A percentile compares a stretch with the other conserved stretches of the same genome.
These are phyloP conservation scores for Dendryphion nanum DNA, from an alignment of 2,329 filamentous ascomycete species.

Conservation along the genomic window DNA sequence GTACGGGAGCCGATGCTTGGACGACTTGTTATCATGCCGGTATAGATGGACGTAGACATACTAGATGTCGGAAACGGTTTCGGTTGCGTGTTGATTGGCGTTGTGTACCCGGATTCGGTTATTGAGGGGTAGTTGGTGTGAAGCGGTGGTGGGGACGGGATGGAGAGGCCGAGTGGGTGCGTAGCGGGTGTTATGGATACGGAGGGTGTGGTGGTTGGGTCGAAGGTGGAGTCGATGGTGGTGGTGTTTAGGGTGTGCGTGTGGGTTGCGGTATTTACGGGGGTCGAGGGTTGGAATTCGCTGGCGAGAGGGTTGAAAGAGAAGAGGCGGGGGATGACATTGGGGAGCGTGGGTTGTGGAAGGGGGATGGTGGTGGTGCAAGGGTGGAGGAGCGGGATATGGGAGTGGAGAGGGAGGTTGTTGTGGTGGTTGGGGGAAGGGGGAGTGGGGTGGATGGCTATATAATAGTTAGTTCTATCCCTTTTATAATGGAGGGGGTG, in stretches of 20 bases:
- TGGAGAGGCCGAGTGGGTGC: constrained; percentile 31
- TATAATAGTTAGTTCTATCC: too few species aligned
- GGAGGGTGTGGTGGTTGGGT: constrained; percentile 11
- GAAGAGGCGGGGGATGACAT: constrained; percentile 25
- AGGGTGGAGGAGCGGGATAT: constrained; percentile 26
- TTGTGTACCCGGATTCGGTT: background rate
- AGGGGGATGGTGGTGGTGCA: constrained; percentile 19
- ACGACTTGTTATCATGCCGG: too few species aligned
- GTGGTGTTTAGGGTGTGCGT: constrained; percentile 14
- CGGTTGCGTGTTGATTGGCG: too few species aligned
- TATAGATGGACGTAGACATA: too few species aligned
- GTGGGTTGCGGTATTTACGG: constrained; percentile 6
- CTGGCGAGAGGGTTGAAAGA: constrained; percentile 36
- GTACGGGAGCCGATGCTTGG: constrained; percentile 13
- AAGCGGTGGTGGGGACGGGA: constrained; percentile 10
- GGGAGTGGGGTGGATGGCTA: too few species aligned
- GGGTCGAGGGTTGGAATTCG: constrained; percentile 30
- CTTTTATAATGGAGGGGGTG: too few species aligned
- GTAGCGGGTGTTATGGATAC: constrained; percentile 20
- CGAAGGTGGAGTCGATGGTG: too few species aligned
- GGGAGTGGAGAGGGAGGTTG: constrained; percentile 12
- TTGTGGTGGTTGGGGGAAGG: too few species aligned
- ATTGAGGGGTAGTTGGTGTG: background rate
- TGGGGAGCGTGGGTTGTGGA: constrained; percentile 22
- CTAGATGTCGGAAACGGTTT: too few species aligned